Evolutionary conservation across 2,329 filamentous ascomycete species (phyloP).

Genomic region (Chaetomium strumarium): DNA sequence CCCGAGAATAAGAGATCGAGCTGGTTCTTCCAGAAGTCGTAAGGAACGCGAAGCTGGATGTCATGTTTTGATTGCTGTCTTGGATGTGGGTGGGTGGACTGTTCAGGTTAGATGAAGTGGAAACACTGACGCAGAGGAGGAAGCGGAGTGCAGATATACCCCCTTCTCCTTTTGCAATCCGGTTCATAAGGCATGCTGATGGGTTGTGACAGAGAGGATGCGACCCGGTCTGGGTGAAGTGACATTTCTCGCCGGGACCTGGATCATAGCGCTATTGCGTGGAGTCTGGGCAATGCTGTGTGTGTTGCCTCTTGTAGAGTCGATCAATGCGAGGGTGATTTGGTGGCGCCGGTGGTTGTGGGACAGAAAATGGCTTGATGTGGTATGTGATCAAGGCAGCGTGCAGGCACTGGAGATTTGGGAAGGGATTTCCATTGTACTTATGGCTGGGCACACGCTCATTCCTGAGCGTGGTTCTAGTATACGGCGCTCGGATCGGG

Average conservation of each 20-base stretch:
- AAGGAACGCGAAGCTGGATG: not conserved
- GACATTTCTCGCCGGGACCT: not conserved
- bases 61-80: not conserved
- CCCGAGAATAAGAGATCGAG: conserved; percentile 64
- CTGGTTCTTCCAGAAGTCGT: conserved; percentile 66
- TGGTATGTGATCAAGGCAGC: too few relatives aligned
- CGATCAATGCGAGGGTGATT: not conserved
- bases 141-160: not conserved
- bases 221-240: not conserved
- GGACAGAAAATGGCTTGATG: not conserved
- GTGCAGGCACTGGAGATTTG: too few relatives aligned
- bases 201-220: not conserved
- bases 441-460: too few relatives aligned
- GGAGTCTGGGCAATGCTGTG: not conserved
- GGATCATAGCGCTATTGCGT: not conserved
- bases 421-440: too few relatives aligned
- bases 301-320: not conserved
- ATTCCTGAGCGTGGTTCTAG: too few relatives aligned
- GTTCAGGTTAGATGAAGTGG: not conserved
- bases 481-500: too few relatives aligned
- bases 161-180: not conserved
- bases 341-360: not conserved
- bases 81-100: conserved; percentile 5
- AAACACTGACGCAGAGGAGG: not conserved
- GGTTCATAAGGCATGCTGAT: not conserved